Percentiles rank a stretch among this genome's conserved stretches.
These are phyloP conservation scores for Pseudocercospora fuligena DNA, from an alignment of 2,329 filamentous ascomycete genomes.

Conservation along the genomic window DNA sequence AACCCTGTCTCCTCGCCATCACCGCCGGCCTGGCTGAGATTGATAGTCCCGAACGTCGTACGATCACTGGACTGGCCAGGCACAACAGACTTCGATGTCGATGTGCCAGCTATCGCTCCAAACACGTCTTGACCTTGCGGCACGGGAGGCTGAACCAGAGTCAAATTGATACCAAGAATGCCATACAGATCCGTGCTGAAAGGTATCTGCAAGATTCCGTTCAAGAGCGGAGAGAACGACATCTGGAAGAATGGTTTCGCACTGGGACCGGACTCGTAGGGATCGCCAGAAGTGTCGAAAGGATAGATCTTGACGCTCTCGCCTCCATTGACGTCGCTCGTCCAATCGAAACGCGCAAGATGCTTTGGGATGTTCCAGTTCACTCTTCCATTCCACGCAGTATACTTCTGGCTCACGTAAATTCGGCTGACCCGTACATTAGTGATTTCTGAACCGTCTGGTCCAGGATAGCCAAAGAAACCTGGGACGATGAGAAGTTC, in stretches of 20 bases:
- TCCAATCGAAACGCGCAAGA: slow-evolving; percentile 31
- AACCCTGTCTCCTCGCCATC: slow-evolving; percentile 22
- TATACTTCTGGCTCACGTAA: slow-evolving; percentile 31
- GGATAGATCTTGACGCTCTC: slow-evolving; percentile 29
- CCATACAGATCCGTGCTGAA: slow-evolving; percentile 26
- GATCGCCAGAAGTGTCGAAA: slow-evolving; percentile 21
- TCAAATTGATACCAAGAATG: slow-evolving; percentile 25
- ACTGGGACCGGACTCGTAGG: slow-evolving; percentile 8
- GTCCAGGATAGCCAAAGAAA: slow-evolving; percentile 20
- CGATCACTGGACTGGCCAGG: slow-evolving; percentile 20
- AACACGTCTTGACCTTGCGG: slow-evolving; percentile 20
- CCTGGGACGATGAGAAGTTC: slow-evolving; percentile 30
- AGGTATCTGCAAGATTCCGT: slow-evolving; percentile 20
- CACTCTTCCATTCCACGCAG: slow-evolving; percentile 24
- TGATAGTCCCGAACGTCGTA: slow-evolving; percentile 19
- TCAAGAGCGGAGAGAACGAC: slow-evolving; percentile 23
- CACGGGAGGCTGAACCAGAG: slow-evolving; percentile 26
- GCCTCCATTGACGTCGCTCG: slow-evolving; percentile 17
- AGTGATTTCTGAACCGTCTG: slow-evolving; percentile 14
- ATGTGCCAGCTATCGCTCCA: slow-evolving; percentile 20
- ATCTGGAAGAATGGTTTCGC: slow-evolving; percentile 29
- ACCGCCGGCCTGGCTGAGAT: slow-evolving; percentile 23
- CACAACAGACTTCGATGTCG: slow-evolving; percentile 20
- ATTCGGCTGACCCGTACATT: slow-evolving; percentile 25
- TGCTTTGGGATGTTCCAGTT: slow-evolving; percentile 34